Percentiles rank a stretch among this genome's conserved stretches.
Conservation (phyloP, 1,139 yeast genomes). For the Eremothecium gossypii region DNA sequence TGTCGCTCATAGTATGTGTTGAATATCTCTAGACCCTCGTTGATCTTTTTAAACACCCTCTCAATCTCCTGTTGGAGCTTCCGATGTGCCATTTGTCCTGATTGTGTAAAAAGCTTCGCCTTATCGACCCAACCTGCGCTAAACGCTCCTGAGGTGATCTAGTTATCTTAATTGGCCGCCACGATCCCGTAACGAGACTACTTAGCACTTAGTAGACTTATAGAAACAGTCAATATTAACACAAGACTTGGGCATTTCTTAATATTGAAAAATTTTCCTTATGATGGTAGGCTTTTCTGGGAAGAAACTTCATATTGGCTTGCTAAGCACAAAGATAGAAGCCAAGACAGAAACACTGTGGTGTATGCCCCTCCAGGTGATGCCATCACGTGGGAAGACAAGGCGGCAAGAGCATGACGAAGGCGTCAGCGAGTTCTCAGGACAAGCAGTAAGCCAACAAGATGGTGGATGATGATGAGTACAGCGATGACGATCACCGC, state of each 20-base stretch:
- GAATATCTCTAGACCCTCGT: slow-evolving; percentile 63
- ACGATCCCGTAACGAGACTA: neutral
- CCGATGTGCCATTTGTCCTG: slow-evolving; percentile 47
- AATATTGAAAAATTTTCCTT: slow-evolving; percentile 3
- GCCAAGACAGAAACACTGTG: neutral
- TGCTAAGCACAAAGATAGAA: neutral
- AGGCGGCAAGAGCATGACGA: neutral
- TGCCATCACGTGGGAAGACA: neutral
- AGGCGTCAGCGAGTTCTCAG: neutral
- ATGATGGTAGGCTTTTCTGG: neutral
- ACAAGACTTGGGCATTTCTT: neutral
- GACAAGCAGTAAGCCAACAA: neutral
- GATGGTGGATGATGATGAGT: neutral
- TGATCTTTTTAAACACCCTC: slow-evolving; percentile 66
- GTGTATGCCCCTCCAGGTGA: neutral
- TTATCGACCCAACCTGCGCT: neutral
- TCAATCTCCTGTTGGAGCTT: slow-evolving; percentile 71
- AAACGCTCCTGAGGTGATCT: neutral
- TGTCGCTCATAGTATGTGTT: slow-evolving; percentile 64
- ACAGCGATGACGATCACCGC: neutral
- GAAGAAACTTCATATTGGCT: neutral
- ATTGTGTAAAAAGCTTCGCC: neutral
- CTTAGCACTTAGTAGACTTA: neutral
- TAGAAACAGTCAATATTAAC: neutral
- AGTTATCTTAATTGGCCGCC: slow-evolving; percentile 3